These are phyloP conservation scores for Candida oleophila DNA, from an alignment of 805 yeast genomes.

Conservation along the genomic window DNA sequence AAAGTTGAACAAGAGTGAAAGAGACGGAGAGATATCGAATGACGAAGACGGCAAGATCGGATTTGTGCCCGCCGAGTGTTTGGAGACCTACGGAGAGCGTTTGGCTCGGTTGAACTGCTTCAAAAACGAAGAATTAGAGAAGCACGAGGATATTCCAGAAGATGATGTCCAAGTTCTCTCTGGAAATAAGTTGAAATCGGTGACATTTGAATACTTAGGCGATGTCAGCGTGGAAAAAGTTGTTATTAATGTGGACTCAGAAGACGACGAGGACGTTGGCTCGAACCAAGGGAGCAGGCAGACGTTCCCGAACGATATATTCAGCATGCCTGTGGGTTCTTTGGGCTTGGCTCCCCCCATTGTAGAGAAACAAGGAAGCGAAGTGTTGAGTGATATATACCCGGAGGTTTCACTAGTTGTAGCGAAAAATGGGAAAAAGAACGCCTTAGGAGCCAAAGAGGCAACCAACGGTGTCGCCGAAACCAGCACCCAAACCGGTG, in stretches of 20 bases:
- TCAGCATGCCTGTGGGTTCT: slow-evolving; percentile 5
- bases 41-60: slow-evolving; percentile 72
- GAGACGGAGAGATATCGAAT: slow-evolving; percentile 15
- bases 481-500: too few relatives aligned
- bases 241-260: slow-evolving; percentile 1
- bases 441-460: not conserved
- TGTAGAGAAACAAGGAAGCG: slow-evolving; percentile 38
- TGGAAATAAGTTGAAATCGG: slow-evolving; percentile 25
- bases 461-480: not conserved
- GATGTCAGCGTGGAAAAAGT: slow-evolving; percentile 12
- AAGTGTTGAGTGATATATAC: slow-evolving; percentile 41
- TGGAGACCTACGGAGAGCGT: slow-evolving; percentile 89
- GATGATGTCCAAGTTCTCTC: slow-evolving; percentile 1
- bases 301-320: slow-evolving; percentile 4
- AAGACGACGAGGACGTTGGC: not conserved
- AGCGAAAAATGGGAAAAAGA: slow-evolving; percentile 1
- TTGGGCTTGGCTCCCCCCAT: slow-evolving; percentile 3
- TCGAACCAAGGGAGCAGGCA: not conserved
- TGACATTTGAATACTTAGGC: slow-evolving; percentile 38
- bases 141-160: slow-evolving; percentile 10
- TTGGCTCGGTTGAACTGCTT: slow-evolving; percentile 90
- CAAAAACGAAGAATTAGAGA: slow-evolving; percentile 75
- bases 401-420: slow-evolving; percentile 34
- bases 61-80: slow-evolving; percentile 93
- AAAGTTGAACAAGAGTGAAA: slow-evolving; percentile 36